Evolutionary conservation across 495 filamentous ascomycete species (phyloP), one percentile per base, ranked within the genome.

Genomic region (Xylaria sp.): DNA sequence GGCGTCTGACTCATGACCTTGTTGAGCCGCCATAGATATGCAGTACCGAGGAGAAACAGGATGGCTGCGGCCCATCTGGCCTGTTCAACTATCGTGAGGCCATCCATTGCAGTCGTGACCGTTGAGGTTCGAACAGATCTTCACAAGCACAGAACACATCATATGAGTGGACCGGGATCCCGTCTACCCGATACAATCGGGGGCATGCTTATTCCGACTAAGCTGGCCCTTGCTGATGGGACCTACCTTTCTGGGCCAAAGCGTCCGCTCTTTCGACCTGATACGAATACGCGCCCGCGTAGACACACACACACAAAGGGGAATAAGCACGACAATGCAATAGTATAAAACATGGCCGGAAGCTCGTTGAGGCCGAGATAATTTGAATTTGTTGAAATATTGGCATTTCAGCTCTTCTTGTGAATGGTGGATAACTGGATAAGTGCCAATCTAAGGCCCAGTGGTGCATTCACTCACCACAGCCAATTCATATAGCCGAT

Each of bases 11-110:
- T 80, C 83, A 89, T 80, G n/a, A 80, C 79, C 65, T 72, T 72
- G 74, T 89, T 89, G 66, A 89, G 80, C 71, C 85, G 83, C 73
- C 81, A 83, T 12, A 89, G 74, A 73, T 85, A 89, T 57, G 83
- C 66, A 24, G 80, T 37, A 61, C 71, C 79, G 11, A 87, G 46
- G 53, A 74, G 52, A 40, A 81, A 40, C 26, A 76, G 17, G 1
- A 70, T 41, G 26, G 67, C 76, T 7, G 74, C 57, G 1, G 67
- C 67, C 71, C 44, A 67, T 11, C 63, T 43, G 15, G 69, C 43
- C 46, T 61, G 44, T 40, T 69, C 55, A 9, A 33, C 62, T 35
- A 29, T 41, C 26, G 71, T 50, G 62, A 70, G 64, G 44, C 26
- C 50, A 52, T 76, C 76, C 76, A 78, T 78, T 21, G 21, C 44